Evolutionary conservation across 2,329 filamentous ascomycete species (phyloP), one percentile per base, ranked within the genome.

Genomic region (Lizonia empirigonia): DNA sequence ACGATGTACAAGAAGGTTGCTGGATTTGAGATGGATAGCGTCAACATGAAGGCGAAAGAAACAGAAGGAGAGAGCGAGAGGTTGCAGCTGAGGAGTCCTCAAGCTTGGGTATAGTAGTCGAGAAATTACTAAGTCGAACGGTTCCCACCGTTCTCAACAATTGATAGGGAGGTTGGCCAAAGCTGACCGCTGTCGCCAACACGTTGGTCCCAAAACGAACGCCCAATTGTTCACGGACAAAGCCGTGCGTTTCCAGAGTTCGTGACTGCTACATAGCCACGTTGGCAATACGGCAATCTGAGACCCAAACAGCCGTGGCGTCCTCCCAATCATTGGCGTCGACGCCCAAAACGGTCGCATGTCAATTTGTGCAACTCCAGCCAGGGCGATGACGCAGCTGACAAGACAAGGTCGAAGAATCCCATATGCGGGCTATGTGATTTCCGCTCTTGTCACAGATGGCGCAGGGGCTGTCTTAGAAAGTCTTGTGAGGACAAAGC

Each of bases 1-100:
- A 55, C 55, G 4, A 53, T 57, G 7, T 67, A 68, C 13, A 78
- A 79, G 53, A 68, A 71, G 27, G 63, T 78, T 33, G 76, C 77
- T 7, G 76, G 76, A 1, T 78, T 79, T 50, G 76, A 79, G 58
- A 76, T 74, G 65, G 74, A 77, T 3, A 72, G 62, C 27, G 75
- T 79, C 4, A 79, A 78, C 48, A 56, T 53, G 19, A 76, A 72
- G 54, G 76, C 75, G 18, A 65, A 35, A 24, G 62, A 69, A 49
- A 77, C 74, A 1, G 67, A 75, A 34, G 64, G 53, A 0, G 41
- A 59, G 27, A 51, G 54, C 18, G 50, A 50, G 27, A 54, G 23
- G 16, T 51, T 55, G 22, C 50, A 55, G 8, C 30, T 66, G 36
- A 58, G 44, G 30, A 66, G 64, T 19, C 63, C 62, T 1, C 34